Evolutionary conservation across 2,329 filamentous ascomycete genomes (phyloP), one percentile per base, ranked within the genome.

Genomic region (Alternaria conjuncta): DNA sequence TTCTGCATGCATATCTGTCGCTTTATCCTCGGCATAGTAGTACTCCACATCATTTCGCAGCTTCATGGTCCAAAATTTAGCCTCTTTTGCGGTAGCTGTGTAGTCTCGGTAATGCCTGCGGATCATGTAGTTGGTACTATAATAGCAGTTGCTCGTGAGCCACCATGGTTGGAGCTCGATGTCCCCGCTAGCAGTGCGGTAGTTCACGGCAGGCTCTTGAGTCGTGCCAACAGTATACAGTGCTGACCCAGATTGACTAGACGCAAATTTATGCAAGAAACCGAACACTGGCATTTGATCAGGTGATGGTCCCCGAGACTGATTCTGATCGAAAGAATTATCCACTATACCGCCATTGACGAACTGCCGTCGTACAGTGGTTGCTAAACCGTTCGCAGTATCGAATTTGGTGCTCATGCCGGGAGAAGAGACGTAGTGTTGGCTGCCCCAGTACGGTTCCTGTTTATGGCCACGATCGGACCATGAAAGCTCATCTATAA

Each of bases 81-180:
- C 51, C 23, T 36, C 51, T 55, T 43, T 43, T 5, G 32, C 30
- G 15, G 21, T 20, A 55, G 32, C 15, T 11, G 21, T 2, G 20
- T 41, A 55, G 36, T 43, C 51, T 26, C 43, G 3, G 36, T 55
- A 55, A 13, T 55, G 51, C 32, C n/a, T 55, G 10, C 30, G 20
- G 4, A 55, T 43, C 51, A 43, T 55, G 51, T 55, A 9, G 51
- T 25, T 43, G 21, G 36, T 43, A 7, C 1, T 26, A 12, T 25
- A 6, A 26, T 41, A 43, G 21, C 20, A 55, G 12, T 18, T 25
- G 7, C 41, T 18, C 23, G 32, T 25, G 8, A 26, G 15, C 21
- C 32, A 55, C 51, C 32, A 55, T 18, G 21, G 51, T 30, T 3
- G 51, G 11, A 43, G 51, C 51, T 55, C 32, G 5, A 43, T 2